phyloP scores from a whole-genome alignment of 2,329 filamentous ascomycete genomes.

The Gyromitra esculenta region DNA sequence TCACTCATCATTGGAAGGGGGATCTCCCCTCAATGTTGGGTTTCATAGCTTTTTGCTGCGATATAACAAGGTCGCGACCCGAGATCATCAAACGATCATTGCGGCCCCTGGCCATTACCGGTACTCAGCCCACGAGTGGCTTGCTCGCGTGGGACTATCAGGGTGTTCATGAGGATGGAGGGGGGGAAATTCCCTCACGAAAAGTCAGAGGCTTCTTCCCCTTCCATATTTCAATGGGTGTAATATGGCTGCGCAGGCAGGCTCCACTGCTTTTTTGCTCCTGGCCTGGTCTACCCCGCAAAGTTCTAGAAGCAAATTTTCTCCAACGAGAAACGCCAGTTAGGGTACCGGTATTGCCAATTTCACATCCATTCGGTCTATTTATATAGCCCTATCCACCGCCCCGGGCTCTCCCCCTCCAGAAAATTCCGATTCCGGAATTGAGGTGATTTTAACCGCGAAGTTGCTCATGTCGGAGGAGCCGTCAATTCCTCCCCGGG shows the following conservation, averaged over 20 bases:
- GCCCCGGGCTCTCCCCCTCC: background rate
- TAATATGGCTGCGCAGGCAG: background rate
- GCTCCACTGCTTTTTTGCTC: background rate
- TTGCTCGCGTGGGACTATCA: slow-evolving; percentile 27
- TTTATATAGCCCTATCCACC: background rate
- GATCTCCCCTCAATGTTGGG: slow-evolving; percentile 4
- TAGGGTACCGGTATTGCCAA: background rate
- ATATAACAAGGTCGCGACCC: slow-evolving; percentile 18
- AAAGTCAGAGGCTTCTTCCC: slow-evolving; percentile 8
- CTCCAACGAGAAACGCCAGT: background rate
- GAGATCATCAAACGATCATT: slow-evolving; percentile 40
- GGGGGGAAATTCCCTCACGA: slow-evolving; percentile 24
- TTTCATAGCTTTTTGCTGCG: slow-evolving; percentile 13
- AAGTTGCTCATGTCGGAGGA: slow-evolving; percentile 33
- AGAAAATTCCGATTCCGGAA: slow-evolving; percentile 7
- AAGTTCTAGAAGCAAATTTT: slow-evolving; percentile 9
- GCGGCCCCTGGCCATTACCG: slow-evolving; percentile 19
- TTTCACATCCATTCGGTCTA: slow-evolving; percentile 1
- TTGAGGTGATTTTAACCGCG: slow-evolving; percentile 25
- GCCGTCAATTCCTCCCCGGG: slow-evolving; percentile 1
- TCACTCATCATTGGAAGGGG: slow-evolving; percentile 5
- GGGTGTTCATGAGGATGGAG: background rate
- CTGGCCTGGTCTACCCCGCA: slow-evolving; percentile 2
- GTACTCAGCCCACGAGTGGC: background rate
- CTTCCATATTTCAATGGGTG: slow-evolving; percentile 2